Evolutionary conservation across 2,329 filamentous ascomycete genomes (phyloP).

Genomic region (Lasiodiplodia theobromae): DNA sequence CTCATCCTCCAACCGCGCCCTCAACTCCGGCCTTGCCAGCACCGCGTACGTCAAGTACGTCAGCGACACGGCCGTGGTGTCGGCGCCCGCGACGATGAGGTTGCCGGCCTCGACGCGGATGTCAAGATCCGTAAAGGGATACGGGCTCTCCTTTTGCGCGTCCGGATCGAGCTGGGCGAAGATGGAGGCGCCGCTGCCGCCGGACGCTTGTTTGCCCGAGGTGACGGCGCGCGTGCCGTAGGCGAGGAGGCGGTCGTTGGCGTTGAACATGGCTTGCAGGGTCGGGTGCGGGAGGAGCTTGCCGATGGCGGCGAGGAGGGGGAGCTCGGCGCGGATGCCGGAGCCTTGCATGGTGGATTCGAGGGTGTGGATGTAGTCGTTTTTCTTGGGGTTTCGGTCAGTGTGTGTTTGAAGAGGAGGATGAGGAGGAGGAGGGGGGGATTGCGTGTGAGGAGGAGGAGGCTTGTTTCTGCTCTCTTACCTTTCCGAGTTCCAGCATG

Average conservation of each 20-base stretch:
- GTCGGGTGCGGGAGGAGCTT: conserved; percentile 40
- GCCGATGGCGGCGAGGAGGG: conserved; percentile 42
- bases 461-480: no score
- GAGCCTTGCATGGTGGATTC: conserved; percentile 46
- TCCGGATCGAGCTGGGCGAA: conserved; percentile 45
- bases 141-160: conserved; percentile 40
- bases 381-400: conserved; percentile 35
- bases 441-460: background rate
- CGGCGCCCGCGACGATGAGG: conserved; percentile 45
- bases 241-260: conserved; percentile 42
- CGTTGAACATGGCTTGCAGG: conserved; percentile 45
- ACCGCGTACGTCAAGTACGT: conserved; percentile 47
- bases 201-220: conserved; percentile 33
- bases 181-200: conserved; percentile 42
- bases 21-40: conserved; percentile 35
- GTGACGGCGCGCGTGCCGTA: conserved; percentile 42
- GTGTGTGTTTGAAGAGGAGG: background rate
- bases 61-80: conserved; percentile 44
- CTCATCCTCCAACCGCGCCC: conserved; percentile 37
- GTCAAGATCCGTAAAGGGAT: conserved; percentile 43
- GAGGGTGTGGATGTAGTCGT: conserved; percentile 46
- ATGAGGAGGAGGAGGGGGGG: no score
- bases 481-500: conserved; percentile 59
- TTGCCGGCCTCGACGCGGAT: conserved; percentile 44
- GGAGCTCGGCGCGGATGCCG: conserved; percentile 47